Evolutionary conservation across 2,329 filamentous ascomycete genomes (phyloP), one percentile per base, ranked within the genome.

Genomic region (Nemania bipapillata): DNA sequence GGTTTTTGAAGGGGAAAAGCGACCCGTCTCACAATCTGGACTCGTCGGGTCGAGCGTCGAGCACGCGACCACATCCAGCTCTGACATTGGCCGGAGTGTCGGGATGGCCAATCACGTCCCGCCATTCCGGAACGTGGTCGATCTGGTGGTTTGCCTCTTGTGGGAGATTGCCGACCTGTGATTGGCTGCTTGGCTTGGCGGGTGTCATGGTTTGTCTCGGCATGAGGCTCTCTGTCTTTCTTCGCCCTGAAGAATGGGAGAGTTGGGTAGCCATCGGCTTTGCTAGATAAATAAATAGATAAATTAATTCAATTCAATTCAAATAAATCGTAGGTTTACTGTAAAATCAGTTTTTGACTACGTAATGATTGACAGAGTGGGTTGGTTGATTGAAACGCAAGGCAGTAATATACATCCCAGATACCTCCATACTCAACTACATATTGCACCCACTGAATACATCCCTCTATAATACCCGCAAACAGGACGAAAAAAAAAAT

Each of bases 41-140:
- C 65, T 65, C 72, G 68, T 75, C 71, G 66, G 66, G 66, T 70
- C 42, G 71, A 74, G 76, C 76, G 66, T 70, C 42, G 71, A 74
- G 76, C 76, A 77, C 75, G 76, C 76, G 76, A 77, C 76, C 76
- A 76, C 62, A 70, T 75, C 68, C 63, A 73, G 73, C 68, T 72
- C 72, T 73, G 62, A 73, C 75, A 76, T 76, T 76, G 75, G 75
- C 57, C 72, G 68, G 37, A 35, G 28, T 11, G 1, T 4, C 4
- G 49, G 7, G 0, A 24, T 26, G 42, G 61, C 70, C 70, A 72
- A 72, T 71, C 70, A 70, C 24, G 30, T 30, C 1, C n/a, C 40
- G 40, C 1, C 22, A 40, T 58, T 57, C 4, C 45, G 62, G 66
- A 72, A 72, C 70, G 70, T 72, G 70, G 66, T 66, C 66, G 69